A percentile compares a stretch with the other conserved stretches of the same genome.
Evolutionary conservation across 495 filamentous ascomycete genomes (phyloP).

Genomic region (Collariella sp.): DNA sequence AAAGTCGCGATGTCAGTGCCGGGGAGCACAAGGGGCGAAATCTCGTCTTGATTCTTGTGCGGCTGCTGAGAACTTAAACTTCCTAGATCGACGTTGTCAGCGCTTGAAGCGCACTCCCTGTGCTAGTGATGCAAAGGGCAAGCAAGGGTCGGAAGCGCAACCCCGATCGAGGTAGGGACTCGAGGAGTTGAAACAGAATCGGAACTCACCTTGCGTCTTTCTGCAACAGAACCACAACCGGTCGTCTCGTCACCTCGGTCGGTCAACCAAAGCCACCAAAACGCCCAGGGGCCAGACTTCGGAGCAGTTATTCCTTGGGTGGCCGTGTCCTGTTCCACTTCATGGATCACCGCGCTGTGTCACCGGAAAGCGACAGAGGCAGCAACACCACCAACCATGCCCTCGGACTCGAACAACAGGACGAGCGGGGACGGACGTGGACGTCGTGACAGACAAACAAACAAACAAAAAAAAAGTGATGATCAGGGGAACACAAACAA

Average conservation of each 20-base stretch:
- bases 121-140: background rate
- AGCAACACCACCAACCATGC: background rate
- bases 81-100: too few species aligned
- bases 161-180: background rate
- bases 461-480: background rate
- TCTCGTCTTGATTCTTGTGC: too few species aligned
- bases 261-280: background rate
- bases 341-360: constrained; percentile 5
- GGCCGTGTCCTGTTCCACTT: background rate
- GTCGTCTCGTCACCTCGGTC: background rate
- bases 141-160: background rate
- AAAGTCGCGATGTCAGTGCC: background rate
- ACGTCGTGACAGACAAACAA: background rate
- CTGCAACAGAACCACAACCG: background rate
- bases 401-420: background rate
- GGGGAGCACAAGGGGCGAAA: background rate
- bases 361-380: background rate
- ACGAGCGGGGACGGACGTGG: background rate
- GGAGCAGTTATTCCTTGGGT: background rate
- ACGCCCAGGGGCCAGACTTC: background rate
- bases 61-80: too few species aligned
- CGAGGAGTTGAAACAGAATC: background rate
- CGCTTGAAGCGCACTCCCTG: too few species aligned
- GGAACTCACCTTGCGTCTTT: background rate
- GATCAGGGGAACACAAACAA: too few species aligned